A percentile compares a stretch with the other conserved stretches of the same genome.
phyloP scores from a whole-genome alignment of 129 eudicot genomes.

The Flaveria bidentis region DNA sequence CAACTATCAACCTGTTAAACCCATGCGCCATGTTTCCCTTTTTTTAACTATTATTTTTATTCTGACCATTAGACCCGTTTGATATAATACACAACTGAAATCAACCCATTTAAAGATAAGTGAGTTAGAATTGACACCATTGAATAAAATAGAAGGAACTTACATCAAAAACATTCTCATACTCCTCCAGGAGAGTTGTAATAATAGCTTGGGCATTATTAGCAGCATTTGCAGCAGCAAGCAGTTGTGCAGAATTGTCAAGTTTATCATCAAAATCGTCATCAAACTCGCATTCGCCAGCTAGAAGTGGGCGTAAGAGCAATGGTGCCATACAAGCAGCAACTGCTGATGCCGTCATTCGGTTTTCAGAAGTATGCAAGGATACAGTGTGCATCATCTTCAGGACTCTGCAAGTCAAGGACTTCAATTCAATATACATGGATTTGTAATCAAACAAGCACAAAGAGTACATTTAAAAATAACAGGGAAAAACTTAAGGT shows the following conservation, averaged over 20 bases:
- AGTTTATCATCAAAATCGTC: constrained; percentile 78
- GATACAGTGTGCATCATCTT: constrained; percentile 96
- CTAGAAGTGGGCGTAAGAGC: constrained; percentile 91
- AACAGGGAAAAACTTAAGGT: constrained; percentile 55
- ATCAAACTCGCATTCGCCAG: constrained; percentile 95
- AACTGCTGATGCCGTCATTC: constrained; percentile 91
- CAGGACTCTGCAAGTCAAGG: constrained; percentile 56
- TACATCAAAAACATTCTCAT: constrained; percentile 79
- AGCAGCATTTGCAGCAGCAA: constrained; percentile 99
- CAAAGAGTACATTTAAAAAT: constrained; percentile 91
- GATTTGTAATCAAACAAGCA: constrained; percentile 52
- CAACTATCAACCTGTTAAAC: constrained; percentile 1
- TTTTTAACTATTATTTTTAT: too few species aligned
- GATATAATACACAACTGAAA: neutral
- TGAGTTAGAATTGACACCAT: neutral
- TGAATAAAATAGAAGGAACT: constrained; percentile 33
- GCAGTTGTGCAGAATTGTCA: constrained; percentile 90
- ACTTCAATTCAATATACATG: constrained; percentile 26
- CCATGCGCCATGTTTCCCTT: neutral
- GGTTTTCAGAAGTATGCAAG: constrained; percentile 68
- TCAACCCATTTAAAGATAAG: neutral
- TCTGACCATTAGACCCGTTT: neutral
- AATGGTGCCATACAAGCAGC: constrained; percentile 99
- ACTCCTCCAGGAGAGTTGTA: constrained; percentile 84
- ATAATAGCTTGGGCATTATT: constrained; percentile 89